Percentiles rank a stretch among this genome's conserved stretches.
Conservation (phyloP, 108 stramenopile species). For the Nitzschia inconspicua region DNA sequence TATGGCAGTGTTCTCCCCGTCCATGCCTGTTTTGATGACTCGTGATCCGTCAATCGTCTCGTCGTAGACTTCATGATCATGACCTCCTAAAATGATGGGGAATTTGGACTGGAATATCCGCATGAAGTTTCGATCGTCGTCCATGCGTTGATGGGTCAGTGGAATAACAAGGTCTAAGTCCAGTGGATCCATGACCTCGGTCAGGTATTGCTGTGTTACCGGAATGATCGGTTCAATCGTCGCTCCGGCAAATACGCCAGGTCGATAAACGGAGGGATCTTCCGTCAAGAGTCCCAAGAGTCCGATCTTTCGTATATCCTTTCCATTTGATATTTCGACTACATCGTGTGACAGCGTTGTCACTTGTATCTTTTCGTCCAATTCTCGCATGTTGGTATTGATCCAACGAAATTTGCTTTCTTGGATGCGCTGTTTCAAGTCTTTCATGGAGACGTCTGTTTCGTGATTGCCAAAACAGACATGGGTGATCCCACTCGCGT, state of each 20-base stretch:
- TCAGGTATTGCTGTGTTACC: conserved; percentile 10
- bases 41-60: conserved; percentile 16
- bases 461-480: conserved; percentile 84
- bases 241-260: conserved; percentile 49
- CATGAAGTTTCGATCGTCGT: conserved; percentile 39
- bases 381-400: conserved; percentile 45
- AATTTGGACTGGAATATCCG: no score
- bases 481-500: conserved; percentile 55
- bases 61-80: conserved; percentile 44
- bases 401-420: conserved; percentile 30
- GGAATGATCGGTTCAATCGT: conserved; percentile 37
- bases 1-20: conserved; percentile 31
- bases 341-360: conserved; percentile 48
- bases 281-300: conserved; percentile 68
- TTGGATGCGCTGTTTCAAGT: conserved; percentile 30
- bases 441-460: conserved; percentile 24
- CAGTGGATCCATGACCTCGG: conserved; percentile 4
- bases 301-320: conserved; percentile 35
- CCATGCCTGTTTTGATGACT: conserved; percentile 42
- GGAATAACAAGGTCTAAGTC: conserved; percentile 46
- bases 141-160: conserved; percentile 66
- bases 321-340: conserved; percentile 25
- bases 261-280: conserved; percentile 63
- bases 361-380: conserved; percentile 28
- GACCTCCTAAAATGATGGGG: conserved; percentile 50